These are phyloP conservation scores for Paulownia fortunei DNA, from an alignment of 257 asterid genomes.

Conservation along the genomic window DNA sequence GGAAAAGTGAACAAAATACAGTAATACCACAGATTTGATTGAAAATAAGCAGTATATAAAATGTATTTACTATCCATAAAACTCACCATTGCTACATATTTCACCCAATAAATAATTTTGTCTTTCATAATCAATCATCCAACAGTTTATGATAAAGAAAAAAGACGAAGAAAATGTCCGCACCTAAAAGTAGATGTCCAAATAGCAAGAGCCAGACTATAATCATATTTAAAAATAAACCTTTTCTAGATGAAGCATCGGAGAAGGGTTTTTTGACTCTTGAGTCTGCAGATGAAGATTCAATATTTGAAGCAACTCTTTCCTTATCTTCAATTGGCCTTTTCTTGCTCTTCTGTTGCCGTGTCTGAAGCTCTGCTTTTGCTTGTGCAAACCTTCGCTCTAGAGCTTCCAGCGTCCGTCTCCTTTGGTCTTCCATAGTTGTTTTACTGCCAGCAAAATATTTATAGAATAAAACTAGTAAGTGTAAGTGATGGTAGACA, in stretches of 20 bases:
- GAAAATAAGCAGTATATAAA: not conserved
- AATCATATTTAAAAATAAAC: conserved; percentile 37
- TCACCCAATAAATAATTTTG: not conserved
- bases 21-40: not conserved
- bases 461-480: not conserved
- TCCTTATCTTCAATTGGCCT: conserved; percentile 39
- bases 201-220: not conserved
- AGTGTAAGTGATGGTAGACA: not conserved
- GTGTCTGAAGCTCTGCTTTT: conserved; percentile 58
- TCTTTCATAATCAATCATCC: not conserved
- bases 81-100: not conserved
- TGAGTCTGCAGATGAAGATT: conserved; percentile 35
- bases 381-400: conserved; percentile 81
- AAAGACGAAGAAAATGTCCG: not conserved
- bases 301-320: conserved; percentile 9
- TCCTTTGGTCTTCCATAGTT: conserved; percentile 65
- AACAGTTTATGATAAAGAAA: not conserved
- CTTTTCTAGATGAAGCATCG: conserved; percentile 53
- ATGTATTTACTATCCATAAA: not conserved
- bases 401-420: conserved; percentile 74
- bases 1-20: not conserved
- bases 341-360: conserved; percentile 57
- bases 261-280: conserved; percentile 30
- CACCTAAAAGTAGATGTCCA: not conserved
- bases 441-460: conserved; percentile 19